These are phyloP conservation scores for Corylus americana DNA, from an alignment of 306 rosid genomes.

Conservation along the genomic window DNA sequence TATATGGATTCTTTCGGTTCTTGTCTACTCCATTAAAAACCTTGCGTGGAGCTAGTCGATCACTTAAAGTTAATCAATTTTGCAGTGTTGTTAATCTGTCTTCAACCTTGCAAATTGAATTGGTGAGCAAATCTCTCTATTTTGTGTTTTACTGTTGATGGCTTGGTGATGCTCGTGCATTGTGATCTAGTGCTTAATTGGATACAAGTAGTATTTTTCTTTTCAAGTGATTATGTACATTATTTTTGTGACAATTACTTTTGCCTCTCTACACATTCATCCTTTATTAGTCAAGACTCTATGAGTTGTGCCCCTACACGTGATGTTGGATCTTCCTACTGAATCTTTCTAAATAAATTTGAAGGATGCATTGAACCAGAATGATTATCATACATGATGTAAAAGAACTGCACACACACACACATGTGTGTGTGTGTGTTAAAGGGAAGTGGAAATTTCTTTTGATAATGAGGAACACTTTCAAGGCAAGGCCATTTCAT, in stretches of 20 bases:
- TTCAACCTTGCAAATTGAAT: slow-evolving; percentile 81
- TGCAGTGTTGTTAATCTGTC: slow-evolving; percentile 90
- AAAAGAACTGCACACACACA: neutral
- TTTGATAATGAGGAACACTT: too few relatives aligned
- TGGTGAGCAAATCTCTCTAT: slow-evolving; percentile 57
- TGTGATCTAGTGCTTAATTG: neutral
- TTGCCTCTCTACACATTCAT: neutral
- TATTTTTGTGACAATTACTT: neutral
- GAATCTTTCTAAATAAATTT: neutral
- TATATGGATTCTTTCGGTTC: slow-evolving; percentile 76
- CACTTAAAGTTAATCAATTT: slow-evolving; percentile 75
- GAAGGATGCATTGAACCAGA: neutral
- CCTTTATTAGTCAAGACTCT: neutral
- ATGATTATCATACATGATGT: neutral
- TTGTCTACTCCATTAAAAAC: slow-evolving; percentile 82
- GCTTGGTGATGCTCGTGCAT: neutral
- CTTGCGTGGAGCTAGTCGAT: slow-evolving; percentile 84
- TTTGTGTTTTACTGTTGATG: neutral
- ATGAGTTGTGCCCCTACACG: neutral
- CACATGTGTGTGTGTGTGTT: neutral
- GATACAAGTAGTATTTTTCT: neutral
- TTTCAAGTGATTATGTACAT: neutral
- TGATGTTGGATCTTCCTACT: neutral
- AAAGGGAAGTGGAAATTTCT: too few relatives aligned
- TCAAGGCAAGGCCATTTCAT: too few relatives aligned